These are phyloP conservation scores for Kitagawia praeruptora DNA, from an alignment of 129 eudicot genomes.

Conservation along the genomic window DNA sequence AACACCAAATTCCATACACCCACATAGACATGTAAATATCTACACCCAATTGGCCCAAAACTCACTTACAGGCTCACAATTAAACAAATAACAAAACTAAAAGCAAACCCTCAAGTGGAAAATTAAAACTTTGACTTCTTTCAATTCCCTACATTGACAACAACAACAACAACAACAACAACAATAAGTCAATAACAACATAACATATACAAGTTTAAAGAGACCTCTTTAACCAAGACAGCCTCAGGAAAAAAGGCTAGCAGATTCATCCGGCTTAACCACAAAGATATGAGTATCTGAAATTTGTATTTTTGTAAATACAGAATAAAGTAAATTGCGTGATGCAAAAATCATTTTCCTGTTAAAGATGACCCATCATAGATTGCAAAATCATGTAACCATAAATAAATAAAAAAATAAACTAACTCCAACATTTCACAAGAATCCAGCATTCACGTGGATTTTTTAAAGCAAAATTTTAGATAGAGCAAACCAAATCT, in stretches of 20 bases:
- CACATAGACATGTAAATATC: not conserved
- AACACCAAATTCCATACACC: not conserved
- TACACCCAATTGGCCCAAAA: not conserved
- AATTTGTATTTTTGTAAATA: too few species aligned
- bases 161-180: not conserved
- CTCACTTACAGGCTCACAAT: not conserved
- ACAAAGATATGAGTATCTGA: conserved; percentile 53
- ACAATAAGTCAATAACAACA: not conserved
- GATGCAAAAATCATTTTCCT: too few species aligned
- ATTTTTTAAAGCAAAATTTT: too few species aligned
- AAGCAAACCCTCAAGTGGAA: not conserved
- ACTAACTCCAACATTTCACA: too few species aligned
- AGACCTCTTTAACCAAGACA: conserved; percentile 82
- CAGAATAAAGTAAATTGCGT: too few species aligned
- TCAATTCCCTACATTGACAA: not conserved
- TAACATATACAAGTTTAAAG: not conserved
- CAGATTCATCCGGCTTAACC: conserved; percentile 69
- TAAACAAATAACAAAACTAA: not conserved
- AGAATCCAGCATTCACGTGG: too few species aligned
- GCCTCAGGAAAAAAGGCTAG: conserved; percentile 90
- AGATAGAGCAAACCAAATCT: too few species aligned
- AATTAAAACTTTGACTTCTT: not conserved
- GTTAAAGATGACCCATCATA: too few species aligned
- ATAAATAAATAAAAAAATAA: too few species aligned
- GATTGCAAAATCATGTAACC: too few species aligned